These are phyloP conservation scores for Annona cherimola DNA, from an alignment of 164 flowering plant genomes.

Conservation along the genomic window DNA sequence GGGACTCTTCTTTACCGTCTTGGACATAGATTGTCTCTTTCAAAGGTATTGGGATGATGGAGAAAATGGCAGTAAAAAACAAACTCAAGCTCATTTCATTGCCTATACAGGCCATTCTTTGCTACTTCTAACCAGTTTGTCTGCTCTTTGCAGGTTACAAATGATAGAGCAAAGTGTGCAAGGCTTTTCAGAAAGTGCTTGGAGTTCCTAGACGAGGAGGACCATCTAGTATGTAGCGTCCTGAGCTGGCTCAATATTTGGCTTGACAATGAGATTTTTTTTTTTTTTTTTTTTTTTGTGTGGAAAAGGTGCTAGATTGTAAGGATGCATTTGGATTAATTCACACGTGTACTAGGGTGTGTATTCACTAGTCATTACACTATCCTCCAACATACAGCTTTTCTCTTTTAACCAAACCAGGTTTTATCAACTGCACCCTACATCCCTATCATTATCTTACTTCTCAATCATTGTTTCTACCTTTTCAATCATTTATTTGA, in stretches of 20 bases:
- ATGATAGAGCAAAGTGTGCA: conserved; percentile 66
- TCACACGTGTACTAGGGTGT: no score
- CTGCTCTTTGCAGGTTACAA: conserved; percentile 50
- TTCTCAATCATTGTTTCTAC: no score
- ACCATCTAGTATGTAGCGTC: conserved; percentile 59
- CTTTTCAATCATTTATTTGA: no score
- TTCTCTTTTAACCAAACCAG: no score
- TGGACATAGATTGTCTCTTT: conserved; percentile 89
- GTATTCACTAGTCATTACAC: no score
- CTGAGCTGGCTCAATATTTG: neutral
- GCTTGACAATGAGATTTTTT: neutral
- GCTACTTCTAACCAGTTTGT: conserved; percentile 9
- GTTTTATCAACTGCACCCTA: no score
- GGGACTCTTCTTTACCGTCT: conserved; percentile 85
- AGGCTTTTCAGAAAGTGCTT: conserved; percentile 69
- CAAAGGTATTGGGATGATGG: conserved; percentile 45
- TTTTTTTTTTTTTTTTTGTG: no score
- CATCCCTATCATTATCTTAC: no score
- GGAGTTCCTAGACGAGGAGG: conserved; percentile 77
- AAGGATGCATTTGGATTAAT: neutral
- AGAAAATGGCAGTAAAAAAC: neutral
- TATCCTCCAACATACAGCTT: no score
- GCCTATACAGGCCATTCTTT: neutral
- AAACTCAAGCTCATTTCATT: neutral
- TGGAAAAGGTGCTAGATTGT: neutral